phyloP scores from a whole-genome alignment of 345 rosid genomes.

The Corymbia maculata region DNA sequence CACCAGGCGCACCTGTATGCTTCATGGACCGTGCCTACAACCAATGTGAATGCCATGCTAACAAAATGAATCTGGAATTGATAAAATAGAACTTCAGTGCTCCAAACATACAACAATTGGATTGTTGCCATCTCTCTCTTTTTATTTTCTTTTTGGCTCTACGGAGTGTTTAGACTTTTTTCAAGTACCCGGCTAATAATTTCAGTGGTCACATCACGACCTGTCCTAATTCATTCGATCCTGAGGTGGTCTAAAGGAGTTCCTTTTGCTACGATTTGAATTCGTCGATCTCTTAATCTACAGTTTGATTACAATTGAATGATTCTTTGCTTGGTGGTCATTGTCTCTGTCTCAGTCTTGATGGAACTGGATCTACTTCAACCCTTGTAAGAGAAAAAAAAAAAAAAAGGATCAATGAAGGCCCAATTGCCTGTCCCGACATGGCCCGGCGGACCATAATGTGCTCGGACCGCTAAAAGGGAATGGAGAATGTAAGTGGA shows the following conservation, averaged over 20 bases:
- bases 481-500: neutral
- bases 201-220: neutral
- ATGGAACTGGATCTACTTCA: neutral
- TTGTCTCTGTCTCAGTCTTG: neutral
- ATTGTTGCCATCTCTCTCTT: no score
- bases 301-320: neutral
- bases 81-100: no score
- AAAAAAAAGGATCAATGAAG: neutral
- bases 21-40: neutral
- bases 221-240: neutral
- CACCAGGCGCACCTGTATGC: neutral
- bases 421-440: neutral
- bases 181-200: no score
- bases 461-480: no score
- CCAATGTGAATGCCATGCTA: rapidly evolving
- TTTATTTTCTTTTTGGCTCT: no score
- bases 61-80: no score
- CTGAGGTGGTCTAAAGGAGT: neutral
- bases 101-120: no score
- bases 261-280: neutral
- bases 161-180: no score
- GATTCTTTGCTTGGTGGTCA: neutral
- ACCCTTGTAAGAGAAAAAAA: neutral
- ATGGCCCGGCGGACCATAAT: neutral
- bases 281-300: neutral